Conservation (phyloP, 345 rosid species). For the Corchorus olitorius region DNA sequence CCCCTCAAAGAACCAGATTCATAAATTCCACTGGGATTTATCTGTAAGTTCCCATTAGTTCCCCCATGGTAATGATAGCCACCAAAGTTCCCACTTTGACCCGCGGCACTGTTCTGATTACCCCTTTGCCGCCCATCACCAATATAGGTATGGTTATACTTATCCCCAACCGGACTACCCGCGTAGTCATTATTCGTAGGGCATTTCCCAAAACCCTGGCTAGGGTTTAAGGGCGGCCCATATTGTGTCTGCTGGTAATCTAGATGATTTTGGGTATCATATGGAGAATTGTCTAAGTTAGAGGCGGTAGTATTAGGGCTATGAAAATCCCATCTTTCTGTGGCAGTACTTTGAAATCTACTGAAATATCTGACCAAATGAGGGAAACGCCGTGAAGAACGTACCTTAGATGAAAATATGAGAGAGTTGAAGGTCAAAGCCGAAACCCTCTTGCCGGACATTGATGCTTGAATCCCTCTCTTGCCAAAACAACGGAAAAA, state of each 20-base stretch:
- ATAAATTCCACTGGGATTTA: not conserved
- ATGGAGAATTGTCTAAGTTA: slow-evolving; percentile 18
- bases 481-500: not conserved
- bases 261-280: slow-evolving; percentile 23
- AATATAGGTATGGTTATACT: not conserved
- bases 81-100: slow-evolving; percentile 25
- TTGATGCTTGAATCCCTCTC: slow-evolving; percentile 20
- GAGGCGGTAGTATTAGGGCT: slow-evolving; percentile 22
- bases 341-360: slow-evolving; percentile 43
- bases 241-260: slow-evolving; percentile 18
- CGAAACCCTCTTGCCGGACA: slow-evolving; percentile 44
- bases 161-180: slow-evolving; percentile 19
- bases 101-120: slow-evolving; percentile 20
- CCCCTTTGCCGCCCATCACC: slow-evolving; percentile 25
- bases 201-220: slow-evolving; percentile 14
- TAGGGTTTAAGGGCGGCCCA: slow-evolving; percentile 22
- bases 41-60: not conserved
- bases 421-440: slow-evolving; percentile 33
- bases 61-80: slow-evolving; percentile 24
- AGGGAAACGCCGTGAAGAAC: slow-evolving; percentile 27
- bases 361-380: slow-evolving; percentile 24
- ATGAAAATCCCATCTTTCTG: slow-evolving; percentile 48
- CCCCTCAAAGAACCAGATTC: slow-evolving; percentile 5
- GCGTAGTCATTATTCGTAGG: not conserved
- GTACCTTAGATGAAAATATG: slow-evolving; percentile 34